Evolutionary conservation across 495 filamentous ascomycete genomes (phyloP).

Genomic region (Chlorociboria aeruginascens): DNA sequence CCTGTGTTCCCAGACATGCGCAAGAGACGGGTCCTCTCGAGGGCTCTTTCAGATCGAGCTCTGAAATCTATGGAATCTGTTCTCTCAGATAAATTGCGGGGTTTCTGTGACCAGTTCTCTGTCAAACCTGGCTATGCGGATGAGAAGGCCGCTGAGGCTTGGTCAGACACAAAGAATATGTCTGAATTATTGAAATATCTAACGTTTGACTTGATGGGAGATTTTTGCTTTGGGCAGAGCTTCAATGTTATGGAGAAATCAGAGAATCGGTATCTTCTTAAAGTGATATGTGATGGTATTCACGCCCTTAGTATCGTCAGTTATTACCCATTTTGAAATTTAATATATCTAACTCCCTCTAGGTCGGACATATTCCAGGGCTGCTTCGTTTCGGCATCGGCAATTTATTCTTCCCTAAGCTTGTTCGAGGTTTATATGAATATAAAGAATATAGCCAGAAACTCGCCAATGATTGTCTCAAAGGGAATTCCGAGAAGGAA

Average conservation of each 20-base stretch:
- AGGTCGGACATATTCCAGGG: not conserved
- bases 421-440: conserved; percentile 38
- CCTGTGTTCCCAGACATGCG: too few relatives aligned
- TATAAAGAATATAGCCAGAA: conserved; percentile 22
- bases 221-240: conserved; percentile 57
- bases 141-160: conserved; percentile 1
- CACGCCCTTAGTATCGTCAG: too few relatives aligned
- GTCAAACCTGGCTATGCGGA: conserved; percentile 27
- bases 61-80: conserved; percentile 42
- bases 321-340: too few relatives aligned
- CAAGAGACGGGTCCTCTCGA: conserved; percentile 47
- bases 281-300: too few relatives aligned
- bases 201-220: conserved; percentile 59
- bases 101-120: conserved; percentile 31
- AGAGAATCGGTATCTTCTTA: conserved; percentile 34
- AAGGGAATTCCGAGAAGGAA: too few relatives aligned
- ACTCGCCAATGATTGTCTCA: too few relatives aligned
- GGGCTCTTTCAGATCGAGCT: conserved; percentile 45
- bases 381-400: conserved; percentile 6
- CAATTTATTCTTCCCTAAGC: not conserved
- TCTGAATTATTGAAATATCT: conserved; percentile 51
- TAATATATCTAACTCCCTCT: too few relatives aligned
- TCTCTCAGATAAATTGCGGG: conserved; percentile 33
- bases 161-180: conserved; percentile 33
- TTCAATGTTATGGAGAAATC: conserved; percentile 53